phyloP scores from a whole-genome alignment of 768 basidiomycete species.

The Lepiota subincarnata region DNA sequence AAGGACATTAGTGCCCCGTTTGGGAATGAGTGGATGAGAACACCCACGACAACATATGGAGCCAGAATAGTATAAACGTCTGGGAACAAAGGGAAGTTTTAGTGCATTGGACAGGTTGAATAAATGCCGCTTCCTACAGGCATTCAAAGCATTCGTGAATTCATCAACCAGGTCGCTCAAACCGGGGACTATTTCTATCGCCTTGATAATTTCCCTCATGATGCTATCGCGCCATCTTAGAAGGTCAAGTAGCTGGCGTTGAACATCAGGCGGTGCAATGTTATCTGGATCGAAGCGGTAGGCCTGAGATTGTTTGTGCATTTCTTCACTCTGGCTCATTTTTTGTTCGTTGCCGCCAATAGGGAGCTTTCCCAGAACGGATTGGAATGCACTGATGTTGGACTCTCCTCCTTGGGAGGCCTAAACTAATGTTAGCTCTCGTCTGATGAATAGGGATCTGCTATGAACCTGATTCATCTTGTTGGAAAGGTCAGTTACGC shows the following conservation, averaged over 20 bases:
- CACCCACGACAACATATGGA: slow-evolving; percentile 53
- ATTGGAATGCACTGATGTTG: slow-evolving; percentile 35
- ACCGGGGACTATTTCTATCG: slow-evolving; percentile 66
- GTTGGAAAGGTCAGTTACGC: slow-evolving; percentile 51
- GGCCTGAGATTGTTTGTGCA: slow-evolving; percentile 51
- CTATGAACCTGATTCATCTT: slow-evolving; percentile 42
- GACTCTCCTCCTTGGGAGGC: slow-evolving; percentile 31
- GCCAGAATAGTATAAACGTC: slow-evolving; percentile 66
- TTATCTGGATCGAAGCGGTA: slow-evolving; percentile 62
- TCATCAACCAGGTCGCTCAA: slow-evolving; percentile 53
- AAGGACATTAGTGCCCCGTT: slow-evolving; percentile 7
- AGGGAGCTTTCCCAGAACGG: slow-evolving; percentile 42
- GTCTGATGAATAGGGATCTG: background rate
- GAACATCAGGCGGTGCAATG: slow-evolving; percentile 61
- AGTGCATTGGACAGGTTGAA: background rate
- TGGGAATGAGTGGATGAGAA: background rate
- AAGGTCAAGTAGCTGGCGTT: slow-evolving; percentile 48
- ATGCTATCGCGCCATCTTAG: slow-evolving; percentile 64
- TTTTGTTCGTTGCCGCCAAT: slow-evolving; percentile 49
- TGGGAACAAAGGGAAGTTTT: slow-evolving; percentile 18
- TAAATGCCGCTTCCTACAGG: slow-evolving; percentile 38
- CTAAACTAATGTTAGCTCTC: slow-evolving; percentile 13
- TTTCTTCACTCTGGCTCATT: slow-evolving; percentile 49
- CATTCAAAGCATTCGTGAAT: slow-evolving; percentile 61
- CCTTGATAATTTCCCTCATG: slow-evolving; percentile 46